Evolutionary conservation across 202 grass and related monocot species (phyloP), one percentile per base, ranked within the genome.

Genomic region (Musa balbisiana): DNA sequence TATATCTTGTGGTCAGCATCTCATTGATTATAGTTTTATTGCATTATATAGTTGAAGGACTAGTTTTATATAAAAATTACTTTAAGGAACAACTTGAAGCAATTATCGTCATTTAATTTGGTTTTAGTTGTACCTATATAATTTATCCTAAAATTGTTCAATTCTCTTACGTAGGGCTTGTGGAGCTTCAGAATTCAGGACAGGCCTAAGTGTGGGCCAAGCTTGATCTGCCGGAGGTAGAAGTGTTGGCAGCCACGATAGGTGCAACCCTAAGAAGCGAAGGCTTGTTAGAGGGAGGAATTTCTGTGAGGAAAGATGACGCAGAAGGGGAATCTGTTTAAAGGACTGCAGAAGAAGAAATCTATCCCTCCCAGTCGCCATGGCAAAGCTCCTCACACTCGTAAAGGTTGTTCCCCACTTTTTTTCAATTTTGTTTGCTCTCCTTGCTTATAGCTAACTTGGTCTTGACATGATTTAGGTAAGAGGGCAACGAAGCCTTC

Each of bases 241-340:
- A 17, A 21, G 56, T n/a, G 64, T 23, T 25, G 14, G 64, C 64
- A 11, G 64, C 24, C 64, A 25, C 24, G 11, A 3, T 15, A 16
- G 9, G 63, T 10, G 23, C 19, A 27, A 65, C 10, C 67, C 49
- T 51, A 22, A 20, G 11, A 51, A 2, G 19, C 9, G 19, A 50
- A 51, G 25, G 67, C 17, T 4, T 3, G 15, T 70, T 49, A 19
- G 49, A 8, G 53, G 72, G 33, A 79, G 87, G 54, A 49, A 65
- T 16, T 6, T 29, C 10, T 24, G 55, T 14, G 55, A 12, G 49
- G 12, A 21, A 22, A 66, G 75, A 96, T 96, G 93, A 96, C 93
- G 87, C 90, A 96, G 82, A 96, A 92, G 85, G 89, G 87, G 67
- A 90, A 78, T 64, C n/a, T 87, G 78, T 96, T 90, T 84, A 96